Conservation (phyloP, 1,284 basidiomycete genomes). For the Vanrija sp. region DNA sequence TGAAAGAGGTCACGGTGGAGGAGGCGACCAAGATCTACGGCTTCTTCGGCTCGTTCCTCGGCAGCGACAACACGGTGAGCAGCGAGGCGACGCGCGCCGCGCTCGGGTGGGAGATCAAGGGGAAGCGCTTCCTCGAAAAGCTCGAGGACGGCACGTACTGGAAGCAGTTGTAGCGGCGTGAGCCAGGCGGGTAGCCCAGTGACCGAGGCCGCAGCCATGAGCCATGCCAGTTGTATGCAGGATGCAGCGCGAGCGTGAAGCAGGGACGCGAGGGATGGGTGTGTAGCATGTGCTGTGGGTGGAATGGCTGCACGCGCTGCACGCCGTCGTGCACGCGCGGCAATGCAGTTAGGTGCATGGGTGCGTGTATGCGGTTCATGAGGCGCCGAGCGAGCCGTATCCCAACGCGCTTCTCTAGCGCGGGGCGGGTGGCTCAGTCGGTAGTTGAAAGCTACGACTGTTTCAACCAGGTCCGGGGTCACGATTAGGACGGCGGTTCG, state of each 20-base stretch:
- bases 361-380: too few relatives aligned
- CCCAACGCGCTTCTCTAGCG: too few relatives aligned
- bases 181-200: constrained; percentile 36
- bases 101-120: background rate
- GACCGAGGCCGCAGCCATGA: background rate
- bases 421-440: too few relatives aligned
- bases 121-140: background rate
- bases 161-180: constrained; percentile 33
- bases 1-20: constrained; percentile 9
- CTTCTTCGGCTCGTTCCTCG: constrained; percentile 10
- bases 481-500: too few relatives aligned
- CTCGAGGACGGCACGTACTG: background rate
- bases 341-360: too few relatives aligned
- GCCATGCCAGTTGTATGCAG: constrained; percentile 17
- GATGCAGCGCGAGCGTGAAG: constrained; percentile 9
- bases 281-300: too few relatives aligned
- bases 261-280: too few relatives aligned
- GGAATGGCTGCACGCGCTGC: too few relatives aligned
- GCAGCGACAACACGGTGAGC: background rate
- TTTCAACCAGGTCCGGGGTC: too few relatives aligned
- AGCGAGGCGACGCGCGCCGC: background rate
- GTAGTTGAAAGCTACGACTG: too few relatives aligned
- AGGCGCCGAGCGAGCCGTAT: too few relatives aligned
- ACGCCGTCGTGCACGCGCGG: too few relatives aligned
- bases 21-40: constrained; percentile 13